phyloP scores from a whole-genome alignment of 2,329 filamentous ascomycete genomes.

The Fusarium graminum region DNA sequence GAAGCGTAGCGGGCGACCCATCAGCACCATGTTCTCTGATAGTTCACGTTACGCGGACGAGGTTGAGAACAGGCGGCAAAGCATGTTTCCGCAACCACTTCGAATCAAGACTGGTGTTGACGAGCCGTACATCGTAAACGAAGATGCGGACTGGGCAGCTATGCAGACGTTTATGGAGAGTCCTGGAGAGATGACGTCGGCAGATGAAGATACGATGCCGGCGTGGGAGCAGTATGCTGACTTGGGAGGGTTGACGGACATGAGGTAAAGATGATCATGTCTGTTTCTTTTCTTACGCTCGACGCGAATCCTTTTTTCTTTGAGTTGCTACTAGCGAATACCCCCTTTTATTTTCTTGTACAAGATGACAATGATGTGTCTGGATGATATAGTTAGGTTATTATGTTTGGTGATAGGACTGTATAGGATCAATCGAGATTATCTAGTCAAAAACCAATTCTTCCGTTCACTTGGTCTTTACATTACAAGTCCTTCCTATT shows the following conservation, averaged over 20 bases:
- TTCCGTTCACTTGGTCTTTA: not conserved
- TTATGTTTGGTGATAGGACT: slow-evolving; percentile 17
- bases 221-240: slow-evolving; percentile 63
- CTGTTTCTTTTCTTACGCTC: slow-evolving; percentile 19
- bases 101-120: slow-evolving; percentile 42
- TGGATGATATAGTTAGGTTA: slow-evolving; percentile 33
- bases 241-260: slow-evolving; percentile 60
- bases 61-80: slow-evolving; percentile 48
- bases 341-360: slow-evolving; percentile 41
- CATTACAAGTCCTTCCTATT: not conserved
- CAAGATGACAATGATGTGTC: slow-evolving; percentile 32
- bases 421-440: not conserved
- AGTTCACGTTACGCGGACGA: slow-evolving; percentile 46
- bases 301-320: slow-evolving; percentile 13
- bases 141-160: slow-evolving; percentile 54
- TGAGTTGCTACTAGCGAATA: slow-evolving; percentile 42
- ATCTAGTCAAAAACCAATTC: not conserved
- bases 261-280: slow-evolving; percentile 46
- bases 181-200: slow-evolving; percentile 27
- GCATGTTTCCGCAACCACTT: slow-evolving; percentile 43
- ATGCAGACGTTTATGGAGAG: slow-evolving; percentile 56
- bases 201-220: slow-evolving; percentile 48
- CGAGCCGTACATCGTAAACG: slow-evolving; percentile 48
- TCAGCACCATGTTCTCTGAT: slow-evolving; percentile 49
- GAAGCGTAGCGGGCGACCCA: slow-evolving; percentile 45